Evolutionary conservation across 208 protist species (phyloP), one percentile per base, ranked within the genome.

Genomic region (Herpetomonas tarakana): DNA sequence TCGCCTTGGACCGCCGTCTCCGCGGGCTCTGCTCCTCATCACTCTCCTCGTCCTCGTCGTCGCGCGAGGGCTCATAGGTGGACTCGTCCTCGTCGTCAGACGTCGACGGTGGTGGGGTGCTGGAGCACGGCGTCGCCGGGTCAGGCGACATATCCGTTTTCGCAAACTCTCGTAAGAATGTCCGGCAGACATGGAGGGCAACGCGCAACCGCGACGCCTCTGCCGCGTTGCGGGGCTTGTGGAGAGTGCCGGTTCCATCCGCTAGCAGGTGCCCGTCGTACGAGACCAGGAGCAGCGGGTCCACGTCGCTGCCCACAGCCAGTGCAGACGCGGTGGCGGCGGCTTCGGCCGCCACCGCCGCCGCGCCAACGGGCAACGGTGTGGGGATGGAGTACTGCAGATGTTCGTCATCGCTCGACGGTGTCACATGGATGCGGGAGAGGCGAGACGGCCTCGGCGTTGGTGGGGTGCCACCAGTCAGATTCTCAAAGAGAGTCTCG

Each of bases 261-360:
- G 75, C 74, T 19, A 93, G 28, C 7, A 86, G 55, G 57, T 81
- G 82, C 1, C 81, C 73, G 52, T 85, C 69, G 67, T 88, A 91
- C 4, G 83, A 90, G 29, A 93, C 74, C 14, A 93, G 57, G 47
- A 93, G 58, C 4, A 61, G 55, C 24, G 9, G 46, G 45, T 86
- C 80, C 2, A 69, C 60, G 39, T 52, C 24, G 31, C n/a, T 6
- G 0, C 26, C 7, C 24, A 19, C 38, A 24, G 47, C 27, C 2
- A 18, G 26, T 12, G 52, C 18, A 12, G 21, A 18, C 7, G 46
- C 3, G 9, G 53, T 29, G 25, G 4, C 47, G 26, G 25, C 22
- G 2, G 47, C 35, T 11, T n/a, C 18, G 11, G 62, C 45, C 7
- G 70, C n/a, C 35, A 41, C 35, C 6, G 35, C 35, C 14, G 35